Conservation (phyloP, 2,329 filamentous ascomycete species). For the Claviceps sp. region DNA sequence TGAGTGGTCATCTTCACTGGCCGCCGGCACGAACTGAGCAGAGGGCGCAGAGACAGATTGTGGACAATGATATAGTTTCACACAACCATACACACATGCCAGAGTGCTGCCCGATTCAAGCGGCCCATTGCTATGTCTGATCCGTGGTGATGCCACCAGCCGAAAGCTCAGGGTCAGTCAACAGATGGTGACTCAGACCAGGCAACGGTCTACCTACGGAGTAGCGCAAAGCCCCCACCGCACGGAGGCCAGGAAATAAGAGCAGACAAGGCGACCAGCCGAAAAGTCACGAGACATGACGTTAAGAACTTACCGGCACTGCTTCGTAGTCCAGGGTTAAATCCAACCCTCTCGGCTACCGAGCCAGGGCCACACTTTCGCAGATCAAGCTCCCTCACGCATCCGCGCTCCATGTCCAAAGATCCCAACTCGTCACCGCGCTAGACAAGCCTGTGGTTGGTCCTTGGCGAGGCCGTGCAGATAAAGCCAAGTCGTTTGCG, state of each 20-base stretch:
- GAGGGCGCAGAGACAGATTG: neutral
- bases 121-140: neutral
- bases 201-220: neutral
- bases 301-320: slow-evolving; percentile 38
- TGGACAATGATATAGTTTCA: neutral
- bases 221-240: neutral
- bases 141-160: neutral
- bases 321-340: slow-evolving; percentile 43
- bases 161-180: neutral
- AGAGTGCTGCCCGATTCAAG: neutral
- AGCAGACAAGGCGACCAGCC: neutral
- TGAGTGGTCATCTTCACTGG: neutral
- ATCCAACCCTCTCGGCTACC: slow-evolving; percentile 40
- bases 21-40: neutral
- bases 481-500: too few relatives aligned
- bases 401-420: slow-evolving; percentile 11
- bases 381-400: slow-evolving; percentile 36
- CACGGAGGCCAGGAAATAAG: neutral
- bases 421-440: too few relatives aligned
- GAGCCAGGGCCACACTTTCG: slow-evolving; percentile 32
- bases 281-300: neutral
- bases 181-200: too few relatives aligned
- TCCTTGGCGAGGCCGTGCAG: too few relatives aligned
- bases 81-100: neutral
- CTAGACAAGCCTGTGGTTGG: too few relatives aligned